Base-by-base conservation (phyloP, 495 filamentous ascomycete genomes). In the Viridothelium virens region DNA sequence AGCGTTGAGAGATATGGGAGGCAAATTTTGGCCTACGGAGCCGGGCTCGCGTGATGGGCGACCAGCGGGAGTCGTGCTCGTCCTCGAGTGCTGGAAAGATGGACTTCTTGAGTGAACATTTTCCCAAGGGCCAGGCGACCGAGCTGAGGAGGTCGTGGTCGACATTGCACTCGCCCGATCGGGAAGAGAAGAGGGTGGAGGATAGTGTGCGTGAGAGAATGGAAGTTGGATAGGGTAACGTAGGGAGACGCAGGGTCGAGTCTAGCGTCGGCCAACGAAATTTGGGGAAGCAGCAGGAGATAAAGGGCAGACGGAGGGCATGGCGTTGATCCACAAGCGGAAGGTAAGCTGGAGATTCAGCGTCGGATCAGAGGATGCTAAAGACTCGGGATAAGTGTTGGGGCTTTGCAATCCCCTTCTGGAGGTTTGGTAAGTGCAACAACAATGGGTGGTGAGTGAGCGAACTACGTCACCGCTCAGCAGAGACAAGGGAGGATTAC, bases 11-110 rank as follows among this genome's bases (percentile, higher is more conserved):
- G 53, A 34, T 6, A 61, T 34, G 2, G 63, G 46, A 41, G 63
- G 67, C 18, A 62, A 31, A 33, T 31, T 65, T 33, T 65, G 67
- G 38, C 53, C 53, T 33, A 59, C 53, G 18, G 53, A 59, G 53
- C 25, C 53, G 10, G 31, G 25, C 53, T 59, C 53, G 33, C 53
- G n/a, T 33, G 53, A 14, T 7, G 53, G 18, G n/a, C 53, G n/a
- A 11, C 11, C 53, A 7, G 6, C 53, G 31, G 53, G 53, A 59
- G 53, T 59, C 6, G 53, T 59, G 31, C 53, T 59, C 25, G 53
- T n/a, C 6, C 31, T 4, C 6, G 53, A 7, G 18, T 59, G 53
- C 31, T 33, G 53, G 36, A 59, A 59, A 44, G 41, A 7, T 14
- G 41, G 41, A 44, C 7, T 44, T 7, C 14, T 0, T 1, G 53